phyloP scores from a whole-genome alignment of 1,284 basidiomycete species.

The Leccinum griseonigrum region DNA sequence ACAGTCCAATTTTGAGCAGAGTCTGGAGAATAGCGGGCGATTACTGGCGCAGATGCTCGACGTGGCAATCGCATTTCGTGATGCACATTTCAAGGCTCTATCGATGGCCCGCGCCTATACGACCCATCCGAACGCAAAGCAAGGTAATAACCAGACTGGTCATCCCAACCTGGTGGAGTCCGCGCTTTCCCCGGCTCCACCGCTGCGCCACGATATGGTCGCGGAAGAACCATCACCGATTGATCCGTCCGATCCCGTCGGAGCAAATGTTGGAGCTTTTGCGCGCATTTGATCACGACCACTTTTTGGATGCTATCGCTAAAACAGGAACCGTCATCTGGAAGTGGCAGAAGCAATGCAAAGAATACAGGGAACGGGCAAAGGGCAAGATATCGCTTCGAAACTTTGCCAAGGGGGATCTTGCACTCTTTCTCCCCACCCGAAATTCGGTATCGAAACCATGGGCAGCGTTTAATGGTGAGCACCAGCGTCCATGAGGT shows the following conservation, averaged over 20 bases:
- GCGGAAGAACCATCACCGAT: slow-evolving; percentile 70
- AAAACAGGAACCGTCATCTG: slow-evolving; percentile 84
- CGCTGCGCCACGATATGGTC: slow-evolving; percentile 50
- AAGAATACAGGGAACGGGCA: slow-evolving; percentile 87
- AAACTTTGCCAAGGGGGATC: slow-evolving; percentile 89
- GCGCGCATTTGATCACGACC: slow-evolving; percentile 76
- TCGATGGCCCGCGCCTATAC: slow-evolving; percentile 59
- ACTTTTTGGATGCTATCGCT: slow-evolving; percentile 77
- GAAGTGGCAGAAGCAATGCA: slow-evolving; percentile 96
- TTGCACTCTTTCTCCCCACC: slow-evolving; percentile 94
- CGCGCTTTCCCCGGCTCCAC: slow-evolving; percentile 41
- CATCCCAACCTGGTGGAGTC: slow-evolving; percentile 43
- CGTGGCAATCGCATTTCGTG: slow-evolving; percentile 70
- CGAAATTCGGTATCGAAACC: slow-evolving; percentile 89
- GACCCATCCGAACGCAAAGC: slow-evolving; percentile 52
- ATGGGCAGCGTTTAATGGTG: slow-evolving; percentile 97
- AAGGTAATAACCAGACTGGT: slow-evolving; percentile 29
- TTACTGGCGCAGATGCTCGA: slow-evolving; percentile 73
- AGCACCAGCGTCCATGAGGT: slow-evolving; percentile 20
- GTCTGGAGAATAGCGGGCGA: slow-evolving; percentile 54
- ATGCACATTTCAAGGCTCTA: slow-evolving; percentile 68
- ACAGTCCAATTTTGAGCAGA: slow-evolving; percentile 64
- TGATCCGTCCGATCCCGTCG: slow-evolving; percentile 67
- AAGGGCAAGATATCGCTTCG: slow-evolving; percentile 94
- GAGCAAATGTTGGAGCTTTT: slow-evolving; percentile 68